These are phyloP conservation scores for Suhomyces kunorum DNA, from an alignment of 1,139 yeast species.

Conservation along the genomic window DNA sequence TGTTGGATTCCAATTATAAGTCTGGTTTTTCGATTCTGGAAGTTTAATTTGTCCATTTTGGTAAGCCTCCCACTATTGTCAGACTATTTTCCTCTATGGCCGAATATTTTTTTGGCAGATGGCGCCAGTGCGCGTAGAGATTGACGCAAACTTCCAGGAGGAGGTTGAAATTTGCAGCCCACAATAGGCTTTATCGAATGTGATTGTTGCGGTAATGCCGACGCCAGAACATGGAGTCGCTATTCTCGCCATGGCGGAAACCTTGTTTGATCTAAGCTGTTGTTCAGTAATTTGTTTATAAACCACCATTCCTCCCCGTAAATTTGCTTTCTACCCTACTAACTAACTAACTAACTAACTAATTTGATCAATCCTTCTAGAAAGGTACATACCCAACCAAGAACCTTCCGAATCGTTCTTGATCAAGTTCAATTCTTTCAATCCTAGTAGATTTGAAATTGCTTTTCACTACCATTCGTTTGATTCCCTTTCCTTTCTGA, in stretches of 20 bases:
- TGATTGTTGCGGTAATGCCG: conserved; percentile 5
- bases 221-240: background rate
- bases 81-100: background rate
- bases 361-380: conserved; percentile 3
- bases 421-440: conserved; percentile 5
- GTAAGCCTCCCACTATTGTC: conserved; percentile 2
- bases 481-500: conserved; percentile 4
- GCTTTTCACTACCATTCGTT: conserved; percentile 4
- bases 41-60: conserved; percentile 1
- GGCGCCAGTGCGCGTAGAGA: conserved; percentile 7
- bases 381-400: conserved; percentile 7
- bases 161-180: conserved; percentile 10
- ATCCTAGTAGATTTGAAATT: conserved; percentile 1
- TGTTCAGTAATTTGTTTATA: conserved; percentile 10
- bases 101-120: conserved; percentile 1
- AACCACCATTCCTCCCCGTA: conserved; percentile 3
- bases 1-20: background rate
- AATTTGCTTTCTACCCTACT: background rate
- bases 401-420: background rate
- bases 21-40: background rate
- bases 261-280: conserved; percentile 7
- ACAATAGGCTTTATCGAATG: conserved; percentile 9
- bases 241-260: conserved; percentile 2
- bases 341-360: conserved; percentile 14
- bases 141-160: conserved; percentile 3